Base-by-base conservation (phyloP, 345 rosid genomes). In the Punica granatum region DNA sequence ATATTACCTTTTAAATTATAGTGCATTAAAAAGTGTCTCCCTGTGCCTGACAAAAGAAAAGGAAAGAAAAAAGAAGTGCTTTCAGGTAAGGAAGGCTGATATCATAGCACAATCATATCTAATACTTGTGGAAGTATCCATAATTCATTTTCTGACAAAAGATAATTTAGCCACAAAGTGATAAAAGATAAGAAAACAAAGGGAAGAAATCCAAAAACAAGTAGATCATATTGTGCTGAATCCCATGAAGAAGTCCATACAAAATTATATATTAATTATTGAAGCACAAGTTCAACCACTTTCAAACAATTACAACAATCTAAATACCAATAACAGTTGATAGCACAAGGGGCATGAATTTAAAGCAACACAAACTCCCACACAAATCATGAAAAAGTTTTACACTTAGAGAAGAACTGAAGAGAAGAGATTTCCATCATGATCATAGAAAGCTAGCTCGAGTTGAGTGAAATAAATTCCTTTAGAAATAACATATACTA, bases 241-340 rank as follows among this genome's bases (percentile, higher is more conserved):
- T 54, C 34, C 49, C 62, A 67, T 56, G 54, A 44, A 36, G 37
- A 65, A 30, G 19, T 21, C 10, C 58, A 65, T 64, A 33, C 28
- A 35, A 51, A 21, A 25, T 58, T 21, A 26, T 23, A 58, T 37
- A 37, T 37, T 37, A 37, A 37, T 37, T 26, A 44, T 30, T 16
- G 15, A n/a, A 56, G 73, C 71, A 79, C 77, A 77, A 76, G 70
- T 75, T 65, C 83, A 81, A 74, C 74, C 77, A 75, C 86, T 83
- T 80, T 80, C 86, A 84, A 77, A 84, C 85, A 84, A 86, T 61
- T 70, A 81, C 79, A 82, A 78, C 79, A 81, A 76, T 74, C 30
- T 72, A 75, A 59, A 76, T 7, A 3, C 35, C 34, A 30, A 46
- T 65, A 63, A 11, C 67, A 70, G 65, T 19, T 46, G 46, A 48